Evolutionary conservation across 1,139 yeast genomes (phyloP).

Genomic region (Yamadazyma pseudoaaseri): DNA sequence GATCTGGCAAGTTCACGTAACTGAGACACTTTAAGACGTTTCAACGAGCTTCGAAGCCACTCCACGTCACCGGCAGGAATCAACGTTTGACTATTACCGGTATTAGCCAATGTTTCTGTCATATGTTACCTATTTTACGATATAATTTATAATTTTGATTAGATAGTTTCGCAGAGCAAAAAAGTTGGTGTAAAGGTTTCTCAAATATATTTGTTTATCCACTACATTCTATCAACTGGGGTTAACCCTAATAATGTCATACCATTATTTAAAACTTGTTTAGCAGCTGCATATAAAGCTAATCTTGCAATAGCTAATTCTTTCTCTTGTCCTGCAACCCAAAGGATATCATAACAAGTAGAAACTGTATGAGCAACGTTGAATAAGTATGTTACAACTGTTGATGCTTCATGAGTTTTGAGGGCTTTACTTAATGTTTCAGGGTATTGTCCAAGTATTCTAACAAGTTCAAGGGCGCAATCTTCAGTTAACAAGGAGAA

Average conservation of each 20-base stretch:
- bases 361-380: conserved; percentile 91
- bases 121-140: too few species aligned
- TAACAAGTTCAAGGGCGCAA: conserved; percentile 68
- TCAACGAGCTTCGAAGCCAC: conserved; percentile 1
- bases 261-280: conserved; percentile 89
- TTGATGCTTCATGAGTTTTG: conserved; percentile 88
- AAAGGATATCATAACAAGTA: conserved; percentile 88
- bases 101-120: too few species aligned
- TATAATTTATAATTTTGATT: too few species aligned
- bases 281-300: conserved; percentile 88
- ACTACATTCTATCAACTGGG: conserved; percentile 97
- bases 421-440: conserved; percentile 83
- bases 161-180: too few species aligned
- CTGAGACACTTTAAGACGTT: conserved; percentile 9
- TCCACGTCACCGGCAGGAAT: conserved; percentile 3
- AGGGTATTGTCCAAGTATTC: conserved; percentile 87
- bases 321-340: conserved; percentile 96
- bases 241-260: conserved; percentile 89
- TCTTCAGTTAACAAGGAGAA: conserved; percentile 72
- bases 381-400: conserved; percentile 91
- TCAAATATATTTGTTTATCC: too few species aligned
- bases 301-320: conserved; percentile 89
- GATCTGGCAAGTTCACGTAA: conserved; percentile 11
- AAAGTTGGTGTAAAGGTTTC: too few species aligned
- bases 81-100: too few species aligned